Percentiles rank a stretch among this genome's conserved stretches.
phyloP scores from a whole-genome alignment of 208 protist species.

The Borovskyia barvae region DNA sequence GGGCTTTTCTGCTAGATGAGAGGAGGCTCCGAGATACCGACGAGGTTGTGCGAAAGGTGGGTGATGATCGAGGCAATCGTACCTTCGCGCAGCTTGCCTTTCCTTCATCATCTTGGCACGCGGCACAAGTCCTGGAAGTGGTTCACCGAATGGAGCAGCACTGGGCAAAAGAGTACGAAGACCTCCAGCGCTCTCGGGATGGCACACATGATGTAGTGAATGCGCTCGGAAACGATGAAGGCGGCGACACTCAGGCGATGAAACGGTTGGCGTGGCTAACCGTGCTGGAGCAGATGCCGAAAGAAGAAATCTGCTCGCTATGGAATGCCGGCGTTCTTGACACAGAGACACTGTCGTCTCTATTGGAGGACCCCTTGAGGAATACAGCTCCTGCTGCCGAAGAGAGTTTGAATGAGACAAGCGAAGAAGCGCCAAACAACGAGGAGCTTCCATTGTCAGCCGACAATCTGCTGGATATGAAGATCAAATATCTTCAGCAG shows the following conservation, averaged over 20 bases:
- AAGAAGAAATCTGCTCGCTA: slow-evolving; percentile 44
- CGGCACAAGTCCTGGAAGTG: slow-evolving; percentile 4
- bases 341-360: slow-evolving; percentile 24
- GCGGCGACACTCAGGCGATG: background rate
- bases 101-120: slow-evolving; percentile 12
- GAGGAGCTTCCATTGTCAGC: background rate
- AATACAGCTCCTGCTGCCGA: background rate
- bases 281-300: slow-evolving; percentile 37
- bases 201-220: background rate
- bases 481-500: slow-evolving; percentile 28
- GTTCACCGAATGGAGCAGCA: slow-evolving; percentile 7
- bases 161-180: slow-evolving; percentile 8
- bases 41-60: slow-evolving; percentile 58
- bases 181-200: background rate
- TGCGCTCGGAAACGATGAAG: too few species aligned
- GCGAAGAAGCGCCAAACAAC: background rate
- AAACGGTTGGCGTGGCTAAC: slow-evolving; percentile 52
- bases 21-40: slow-evolving; percentile 54
- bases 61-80: slow-evolving; percentile 33
- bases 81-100: slow-evolving; percentile 58
- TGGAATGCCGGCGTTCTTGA: slow-evolving; percentile 56
- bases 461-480: slow-evolving; percentile 31
- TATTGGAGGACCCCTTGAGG: slow-evolving; percentile 8
- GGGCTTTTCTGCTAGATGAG: slow-evolving; percentile 22
- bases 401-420: background rate